Conservation (phyloP, 148 eudicot species). For the Vaccinium corymbosum region DNA sequence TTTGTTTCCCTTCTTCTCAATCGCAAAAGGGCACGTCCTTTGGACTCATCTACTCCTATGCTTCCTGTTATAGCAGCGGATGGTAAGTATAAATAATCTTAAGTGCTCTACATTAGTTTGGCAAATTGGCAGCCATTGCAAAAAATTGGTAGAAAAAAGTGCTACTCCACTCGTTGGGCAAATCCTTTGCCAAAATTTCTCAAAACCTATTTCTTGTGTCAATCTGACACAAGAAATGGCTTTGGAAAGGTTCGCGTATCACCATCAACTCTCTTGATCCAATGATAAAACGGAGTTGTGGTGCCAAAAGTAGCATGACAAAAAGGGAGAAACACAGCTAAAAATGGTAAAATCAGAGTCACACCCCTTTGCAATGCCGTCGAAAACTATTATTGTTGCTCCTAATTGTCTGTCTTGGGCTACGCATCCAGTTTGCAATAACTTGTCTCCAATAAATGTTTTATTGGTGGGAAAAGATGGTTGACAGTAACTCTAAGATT, state of each 20-base stretch:
- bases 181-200: neutral
- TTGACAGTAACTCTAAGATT: neutral
- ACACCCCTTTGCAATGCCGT: neutral
- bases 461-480: neutral
- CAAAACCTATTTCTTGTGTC: neutral
- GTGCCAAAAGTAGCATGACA: neutral
- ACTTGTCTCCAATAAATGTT: neutral
- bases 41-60: neutral
- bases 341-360: neutral
- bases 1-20: neutral
- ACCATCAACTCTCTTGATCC: neutral
- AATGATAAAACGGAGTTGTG: neutral
- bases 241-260: neutral
- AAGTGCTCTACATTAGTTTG: neutral
- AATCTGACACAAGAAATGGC: neutral
- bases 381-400: neutral
- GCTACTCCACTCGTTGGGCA: neutral
- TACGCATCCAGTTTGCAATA: neutral
- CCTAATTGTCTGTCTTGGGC: neutral
- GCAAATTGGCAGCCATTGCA: neutral
- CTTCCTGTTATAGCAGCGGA: neutral
- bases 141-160: neutral
- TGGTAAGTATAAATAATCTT: slow-evolving; percentile 3
- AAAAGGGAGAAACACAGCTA: neutral
- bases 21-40: slow-evolving; percentile 17